phyloP scores from a whole-genome alignment of 176 grass and related monocot species.

The Aechmea fasciata region DNA sequence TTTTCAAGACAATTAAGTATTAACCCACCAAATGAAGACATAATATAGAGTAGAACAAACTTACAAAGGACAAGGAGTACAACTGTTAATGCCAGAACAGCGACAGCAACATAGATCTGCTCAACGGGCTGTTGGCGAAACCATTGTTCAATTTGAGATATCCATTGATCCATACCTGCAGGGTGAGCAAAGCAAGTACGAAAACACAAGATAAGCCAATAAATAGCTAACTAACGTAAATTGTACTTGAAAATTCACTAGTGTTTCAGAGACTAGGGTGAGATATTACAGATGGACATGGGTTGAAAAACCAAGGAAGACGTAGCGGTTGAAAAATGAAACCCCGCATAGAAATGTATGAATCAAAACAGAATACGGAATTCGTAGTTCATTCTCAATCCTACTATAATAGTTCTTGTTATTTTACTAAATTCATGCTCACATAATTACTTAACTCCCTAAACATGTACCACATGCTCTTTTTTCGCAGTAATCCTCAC shows the following conservation, averaged over 20 bases:
- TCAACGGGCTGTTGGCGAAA: constrained; percentile 60
- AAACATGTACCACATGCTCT: too few species aligned
- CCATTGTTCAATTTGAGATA: constrained; percentile 46
- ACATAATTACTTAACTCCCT: too few species aligned
- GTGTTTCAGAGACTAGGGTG: background rate
- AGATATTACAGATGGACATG: background rate
- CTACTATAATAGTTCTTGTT: too few species aligned
- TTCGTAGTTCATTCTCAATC: too few species aligned
- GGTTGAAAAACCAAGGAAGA: background rate
- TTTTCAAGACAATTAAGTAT: background rate
- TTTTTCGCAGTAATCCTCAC: too few species aligned
- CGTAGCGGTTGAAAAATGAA: too few species aligned
- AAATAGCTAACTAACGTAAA: background rate
- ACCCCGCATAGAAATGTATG: too few species aligned
- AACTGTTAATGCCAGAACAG: constrained; percentile 47
- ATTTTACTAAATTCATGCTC: too few species aligned
- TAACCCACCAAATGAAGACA: constrained; percentile 2
- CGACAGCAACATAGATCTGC: constrained; percentile 64
- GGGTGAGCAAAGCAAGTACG: background rate
- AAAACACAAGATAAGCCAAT: background rate
- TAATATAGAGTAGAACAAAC: constrained; percentile 7
- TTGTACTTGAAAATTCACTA: background rate
- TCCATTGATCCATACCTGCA: constrained; percentile 42
- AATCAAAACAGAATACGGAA: too few species aligned
- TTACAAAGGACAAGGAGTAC: constrained; percentile 35